Conservation (phyloP, 129 eudicot species). For the Chrysanthemum seticuspe region DNA sequence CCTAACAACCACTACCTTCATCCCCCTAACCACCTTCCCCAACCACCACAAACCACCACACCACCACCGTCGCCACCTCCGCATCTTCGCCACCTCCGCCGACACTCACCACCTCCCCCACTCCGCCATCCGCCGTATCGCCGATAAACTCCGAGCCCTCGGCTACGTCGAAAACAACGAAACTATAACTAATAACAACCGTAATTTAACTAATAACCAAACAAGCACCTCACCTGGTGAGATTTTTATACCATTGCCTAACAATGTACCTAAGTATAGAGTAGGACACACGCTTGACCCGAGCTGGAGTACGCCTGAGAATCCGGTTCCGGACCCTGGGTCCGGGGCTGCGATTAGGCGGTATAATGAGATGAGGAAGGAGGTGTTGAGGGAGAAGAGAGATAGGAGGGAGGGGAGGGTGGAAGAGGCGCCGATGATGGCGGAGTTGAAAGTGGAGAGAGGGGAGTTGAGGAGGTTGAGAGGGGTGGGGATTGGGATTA, state of each 20-base stretch:
- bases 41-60: constrained; percentile 26
- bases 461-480: constrained; percentile 67
- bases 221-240: constrained; percentile 58
- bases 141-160: constrained; percentile 82
- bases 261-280: constrained; percentile 62
- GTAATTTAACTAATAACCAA: background rate
- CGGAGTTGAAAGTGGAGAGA: constrained; percentile 63
- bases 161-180: constrained; percentile 72
- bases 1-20: constrained; percentile 40
- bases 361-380: constrained; percentile 52
- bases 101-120: constrained; percentile 46
- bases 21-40: constrained; percentile 5
- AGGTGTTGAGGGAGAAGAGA: constrained; percentile 51
- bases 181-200: background rate
- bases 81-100: constrained; percentile 5
- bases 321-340: constrained; percentile 85
- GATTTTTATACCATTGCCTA: constrained; percentile 70
- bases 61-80: constrained; percentile 28
- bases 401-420: constrained; percentile 37
- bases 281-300: constrained; percentile 93
- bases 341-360: constrained; percentile 57
- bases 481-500: constrained; percentile 63
- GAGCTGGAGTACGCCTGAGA: constrained; percentile 93
- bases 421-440: constrained; percentile 61
- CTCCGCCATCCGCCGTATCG: constrained; percentile 82